Evolutionary conservation across 176 grass and related monocot species (phyloP), one percentile per base, ranked within the genome.

Genomic region (Metroxylon sagu): DNA sequence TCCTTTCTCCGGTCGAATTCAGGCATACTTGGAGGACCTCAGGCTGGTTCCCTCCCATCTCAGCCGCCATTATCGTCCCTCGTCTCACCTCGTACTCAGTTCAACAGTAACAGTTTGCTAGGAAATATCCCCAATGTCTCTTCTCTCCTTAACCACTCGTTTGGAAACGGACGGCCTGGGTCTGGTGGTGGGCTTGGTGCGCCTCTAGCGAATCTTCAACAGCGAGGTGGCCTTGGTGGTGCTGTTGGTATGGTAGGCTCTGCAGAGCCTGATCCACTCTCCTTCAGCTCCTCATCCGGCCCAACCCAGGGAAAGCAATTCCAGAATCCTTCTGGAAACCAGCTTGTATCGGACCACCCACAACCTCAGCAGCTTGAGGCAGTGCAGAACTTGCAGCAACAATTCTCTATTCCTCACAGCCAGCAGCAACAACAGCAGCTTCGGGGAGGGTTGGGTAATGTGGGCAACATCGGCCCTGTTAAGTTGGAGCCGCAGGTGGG

Each of bases 41-140:
- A 77, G 26, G 50, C 52, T 4, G 61, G 78, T 12, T 53, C 21
- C 58, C 48, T 71, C 3, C 77, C 71, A 4, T 66, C 81, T 4
- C 93, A 89, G 67, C 76, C 88, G 25, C 81, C 94, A 4, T 89
- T 93, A 62, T 76, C 82, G 6, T 98, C 94, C 3, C 83, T 93
- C 0, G 82, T 98, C 49, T 83, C 88, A 14, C 88, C 71, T 3
- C 84, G 84, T 18, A 79, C 79, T 5, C 87, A 91, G 76, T 98
- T 83, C 52, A 76, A 82, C 5, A 73, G 80, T 21, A 83, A 74
- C 65, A 76, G 82, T 10, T 72, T 98, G 59, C 78, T 92, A 4
- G 93, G 81, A 21, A 86, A 83, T 5, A 71, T 78, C 16, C 78
- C 93, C 2, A 98, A 79, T 68, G 76, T 81, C 19, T 76, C 94